Evolutionary conservation across 805 yeast species (phyloP).

Genomic region (Phaffomyces antillensis): DNA sequence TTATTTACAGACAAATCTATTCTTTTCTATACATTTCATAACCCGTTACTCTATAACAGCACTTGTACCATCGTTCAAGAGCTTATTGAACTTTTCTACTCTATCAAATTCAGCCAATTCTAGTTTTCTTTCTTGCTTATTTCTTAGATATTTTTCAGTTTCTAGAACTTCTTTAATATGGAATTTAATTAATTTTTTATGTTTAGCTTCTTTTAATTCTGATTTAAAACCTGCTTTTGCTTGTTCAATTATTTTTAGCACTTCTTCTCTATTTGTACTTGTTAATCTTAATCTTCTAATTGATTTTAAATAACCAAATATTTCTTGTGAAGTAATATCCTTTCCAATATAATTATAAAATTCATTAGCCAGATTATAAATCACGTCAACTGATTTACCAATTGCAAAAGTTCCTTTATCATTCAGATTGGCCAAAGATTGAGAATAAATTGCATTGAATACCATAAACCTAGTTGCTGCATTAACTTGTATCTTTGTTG

Average conservation of each 20-base stretch:
- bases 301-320: slow-evolving; percentile 18
- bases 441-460: slow-evolving; percentile 15
- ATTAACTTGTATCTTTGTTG: slow-evolving; percentile 6
- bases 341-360: slow-evolving; percentile 7
- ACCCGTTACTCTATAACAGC: neutral
- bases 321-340: slow-evolving; percentile 12
- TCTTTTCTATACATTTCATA: neutral
- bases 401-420: slow-evolving; percentile 16
- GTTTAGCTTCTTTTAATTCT: slow-evolving; percentile 5
- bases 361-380: slow-evolving; percentile 14
- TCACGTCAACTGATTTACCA: slow-evolving; percentile 12
- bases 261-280: slow-evolving; percentile 11
- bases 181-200: slow-evolving; percentile 3
- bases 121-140: slow-evolving; percentile 15
- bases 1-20: too few relatives aligned
- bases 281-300: slow-evolving; percentile 19
- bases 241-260: slow-evolving; percentile 8
- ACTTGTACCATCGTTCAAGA: slow-evolving; percentile 3
- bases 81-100: slow-evolving; percentile 1
- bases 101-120: slow-evolving; percentile 6
- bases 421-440: slow-evolving; percentile 14
- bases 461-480: slow-evolving; percentile 19
- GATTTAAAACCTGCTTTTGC: slow-evolving; percentile 9
- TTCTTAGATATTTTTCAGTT: slow-evolving; percentile 7
- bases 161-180: slow-evolving; percentile 9